Conservation (phyloP, 2,329 filamentous ascomycete species). For the Onygenales sp. region DNA sequence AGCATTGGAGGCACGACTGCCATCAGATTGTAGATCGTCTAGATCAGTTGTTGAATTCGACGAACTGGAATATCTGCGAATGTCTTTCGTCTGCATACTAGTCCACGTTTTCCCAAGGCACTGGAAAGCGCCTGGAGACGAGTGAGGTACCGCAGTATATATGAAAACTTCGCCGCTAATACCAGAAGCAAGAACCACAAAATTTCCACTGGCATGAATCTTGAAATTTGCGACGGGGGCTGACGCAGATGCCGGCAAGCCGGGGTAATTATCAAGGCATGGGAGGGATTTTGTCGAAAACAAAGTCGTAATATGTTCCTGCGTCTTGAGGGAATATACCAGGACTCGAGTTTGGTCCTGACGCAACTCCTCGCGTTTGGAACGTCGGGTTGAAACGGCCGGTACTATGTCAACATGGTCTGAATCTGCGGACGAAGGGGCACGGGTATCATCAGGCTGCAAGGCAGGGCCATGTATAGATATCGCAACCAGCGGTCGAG, state of each 20-base stretch:
- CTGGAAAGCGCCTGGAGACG: conserved; percentile 33
- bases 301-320: conserved; percentile 60
- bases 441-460: conserved; percentile 34
- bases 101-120: conserved; percentile 94
- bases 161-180: conserved; percentile 80
- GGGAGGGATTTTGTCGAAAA: conserved; percentile 59
- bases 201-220: conserved; percentile 62
- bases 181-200: conserved; percentile 67
- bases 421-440: conserved; percentile 23
- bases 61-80: conserved; percentile 37
- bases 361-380: conserved; percentile 19
- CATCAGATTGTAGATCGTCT: conserved; percentile 32
- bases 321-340: conserved; percentile 74
- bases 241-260: conserved; percentile 57
- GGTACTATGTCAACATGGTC: conserved; percentile 26
- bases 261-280: conserved; percentile 49
- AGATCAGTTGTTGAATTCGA: conserved; percentile 34
- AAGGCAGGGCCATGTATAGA: conserved; percentile 62
- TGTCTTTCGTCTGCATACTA: conserved; percentile 52
- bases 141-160: conserved; percentile 40
- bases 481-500: conserved; percentile 67
- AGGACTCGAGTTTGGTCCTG: conserved; percentile 79
- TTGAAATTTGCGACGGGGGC: conserved; percentile 62
- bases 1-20: conserved; percentile 18
- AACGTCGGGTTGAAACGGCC: conserved; percentile 16